Conservation (phyloP, 2,329 filamentous ascomycete genomes). For the Emergomyces orientalis region DNA sequence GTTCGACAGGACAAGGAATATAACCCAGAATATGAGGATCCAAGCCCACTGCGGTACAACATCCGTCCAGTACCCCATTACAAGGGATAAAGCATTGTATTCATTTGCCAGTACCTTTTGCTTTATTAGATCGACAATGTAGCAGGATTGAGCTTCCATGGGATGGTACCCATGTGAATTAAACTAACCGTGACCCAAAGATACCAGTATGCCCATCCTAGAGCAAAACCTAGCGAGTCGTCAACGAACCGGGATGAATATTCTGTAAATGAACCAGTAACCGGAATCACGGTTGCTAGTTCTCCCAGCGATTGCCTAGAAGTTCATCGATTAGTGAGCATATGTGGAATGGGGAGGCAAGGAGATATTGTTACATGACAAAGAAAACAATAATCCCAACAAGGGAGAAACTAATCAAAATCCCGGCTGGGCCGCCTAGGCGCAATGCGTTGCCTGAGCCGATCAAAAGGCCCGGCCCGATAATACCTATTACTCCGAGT, state of each 20-base stretch:
- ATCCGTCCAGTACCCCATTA: slow-evolving; percentile 40
- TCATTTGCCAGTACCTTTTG: slow-evolving; percentile 32
- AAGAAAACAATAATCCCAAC: slow-evolving; percentile 59
- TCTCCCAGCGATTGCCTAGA: slow-evolving; percentile 65
- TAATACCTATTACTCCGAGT: slow-evolving; percentile 41
- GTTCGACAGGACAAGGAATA: slow-evolving; percentile 36
- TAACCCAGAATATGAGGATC: slow-evolving; percentile 40
- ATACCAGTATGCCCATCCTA: slow-evolving; percentile 62
- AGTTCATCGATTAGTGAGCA: slow-evolving; percentile 22
- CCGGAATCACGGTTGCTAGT: slow-evolving; percentile 63
- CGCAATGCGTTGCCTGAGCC: slow-evolving; percentile 61
- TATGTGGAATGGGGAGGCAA: too few relatives aligned
- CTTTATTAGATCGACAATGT: background rate
- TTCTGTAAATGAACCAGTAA: slow-evolving; percentile 61
- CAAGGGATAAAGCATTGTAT: slow-evolving; percentile 39
- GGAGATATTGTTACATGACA: slow-evolving; percentile 24
- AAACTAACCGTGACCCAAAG: slow-evolving; percentile 34
- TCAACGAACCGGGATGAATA: slow-evolving; percentile 63
- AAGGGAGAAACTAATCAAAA: slow-evolving; percentile 63
- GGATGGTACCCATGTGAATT: too few relatives aligned
- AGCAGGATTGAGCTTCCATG: background rate
- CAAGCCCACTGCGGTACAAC: slow-evolving; percentile 38
- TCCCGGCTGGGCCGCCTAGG: slow-evolving; percentile 59
- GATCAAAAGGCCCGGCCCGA: slow-evolving; percentile 62
- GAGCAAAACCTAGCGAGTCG: slow-evolving; percentile 57